Percentiles rank a stretch among this genome's conserved stretches.
phyloP scores from a whole-genome alignment of 1,284 basidiomycete genomes.

The Rhodotorula sp. region DNA sequence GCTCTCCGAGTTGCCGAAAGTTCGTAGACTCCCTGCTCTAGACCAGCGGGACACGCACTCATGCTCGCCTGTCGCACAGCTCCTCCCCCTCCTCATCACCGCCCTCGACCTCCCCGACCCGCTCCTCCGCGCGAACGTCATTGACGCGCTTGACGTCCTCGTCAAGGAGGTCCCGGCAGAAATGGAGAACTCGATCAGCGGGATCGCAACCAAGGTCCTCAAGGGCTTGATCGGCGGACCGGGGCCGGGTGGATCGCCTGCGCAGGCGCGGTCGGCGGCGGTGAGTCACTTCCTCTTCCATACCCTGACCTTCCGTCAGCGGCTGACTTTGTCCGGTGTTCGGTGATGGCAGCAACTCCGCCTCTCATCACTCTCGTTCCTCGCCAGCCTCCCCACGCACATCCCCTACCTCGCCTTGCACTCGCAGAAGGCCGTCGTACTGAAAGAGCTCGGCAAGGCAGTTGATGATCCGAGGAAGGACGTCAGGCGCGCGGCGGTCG shows the following conservation, averaged over 20 bases:
- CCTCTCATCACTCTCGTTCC: conserved; percentile 68
- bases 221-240: conserved; percentile 27
- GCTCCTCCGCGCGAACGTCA: conserved; percentile 71
- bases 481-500: conserved; percentile 82
- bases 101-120: conserved; percentile 74
- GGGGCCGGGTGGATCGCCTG: background rate
- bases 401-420: conserved; percentile 77
- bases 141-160: conserved; percentile 72
- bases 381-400: conserved; percentile 68
- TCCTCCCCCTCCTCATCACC: conserved; percentile 84
- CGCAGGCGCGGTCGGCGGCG: conserved; percentile 4
- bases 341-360: conserved; percentile 62
- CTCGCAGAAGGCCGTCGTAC: conserved; percentile 66
- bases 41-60: background rate
- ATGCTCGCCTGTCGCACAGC: conserved; percentile 53
- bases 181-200: conserved; percentile 60
- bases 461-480: conserved; percentile 79
- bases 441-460: conserved; percentile 68
- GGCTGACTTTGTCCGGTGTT: background rate
- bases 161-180: conserved; percentile 59
- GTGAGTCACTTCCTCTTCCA: background rate
- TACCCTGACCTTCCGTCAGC: background rate
- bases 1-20: conserved; percentile 61
- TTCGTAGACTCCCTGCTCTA: background rate
- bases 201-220: conserved; percentile 39